Evolutionary conservation across 805 yeast genomes (phyloP), one percentile per base, ranked within the genome.

Genomic region (Ogataea wickerhamii): DNA sequence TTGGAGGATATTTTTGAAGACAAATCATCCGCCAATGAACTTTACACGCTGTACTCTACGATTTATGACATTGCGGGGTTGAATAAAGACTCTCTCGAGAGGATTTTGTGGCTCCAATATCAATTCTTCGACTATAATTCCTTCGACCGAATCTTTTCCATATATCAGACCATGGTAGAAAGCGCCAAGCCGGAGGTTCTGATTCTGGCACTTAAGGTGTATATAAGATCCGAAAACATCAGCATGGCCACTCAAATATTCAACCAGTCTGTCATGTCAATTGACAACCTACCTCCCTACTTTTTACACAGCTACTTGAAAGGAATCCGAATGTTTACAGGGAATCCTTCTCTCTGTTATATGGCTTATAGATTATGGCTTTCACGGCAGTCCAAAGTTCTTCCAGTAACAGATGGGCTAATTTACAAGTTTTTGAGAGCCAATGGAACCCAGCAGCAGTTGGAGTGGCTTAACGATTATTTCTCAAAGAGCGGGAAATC

Each of bases 331-430:
- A 38, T 40, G 13, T 28, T 34, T 20, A 52, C 62, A 1, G 32
- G 37, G 28, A 59, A 58, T 32, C 28, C 49, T 1, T 36, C 49
- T 11, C 37, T 48, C 3, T 49, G 58, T 32, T 51, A 44, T 21
- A 47, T 46, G 35, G 53, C 55, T 1, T 58, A 55, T 39, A 41
- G 52, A 20, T 37, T 54, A 2, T 59, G 64, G 64, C 12, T 52
- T 4, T 46, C 55, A 10, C 45, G 38, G 22, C 34, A 41, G 6
- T 35, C 47, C 5, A 28, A 37, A 3, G 48, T 55, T 3, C 38
- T 32, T 10, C 36, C 45, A 10, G 36, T 43, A 11, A 52, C 60
- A 6, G 58, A 55, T 33, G 51, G 51, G 3, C 43, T 41, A 16
- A 18, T 60, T 23, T 55, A 48, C 28, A 44, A 40, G 32, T 30